phyloP scores from a whole-genome alignment of 2,329 filamentous ascomycete genomes.

The Shiraia sp. region DNA sequence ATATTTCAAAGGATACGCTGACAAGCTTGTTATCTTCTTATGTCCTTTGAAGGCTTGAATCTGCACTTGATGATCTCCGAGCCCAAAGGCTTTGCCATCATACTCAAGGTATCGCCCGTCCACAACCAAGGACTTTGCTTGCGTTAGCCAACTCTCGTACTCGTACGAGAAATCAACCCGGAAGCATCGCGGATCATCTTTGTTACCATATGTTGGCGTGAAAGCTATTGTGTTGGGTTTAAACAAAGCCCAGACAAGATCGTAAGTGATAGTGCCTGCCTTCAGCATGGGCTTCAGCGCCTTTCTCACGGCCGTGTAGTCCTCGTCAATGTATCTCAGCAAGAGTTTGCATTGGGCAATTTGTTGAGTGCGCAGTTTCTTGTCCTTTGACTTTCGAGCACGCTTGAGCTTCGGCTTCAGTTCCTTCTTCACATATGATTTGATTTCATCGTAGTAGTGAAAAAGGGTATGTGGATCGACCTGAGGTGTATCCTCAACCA shows the following conservation, averaged over 20 bases:
- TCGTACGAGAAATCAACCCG: constrained; percentile 78
- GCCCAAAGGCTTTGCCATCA: constrained; percentile 83
- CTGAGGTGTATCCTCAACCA: constrained; percentile 78
- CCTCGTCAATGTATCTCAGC: constrained; percentile 76
- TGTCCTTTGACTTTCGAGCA: constrained; percentile 64
- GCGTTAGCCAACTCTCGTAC: constrained; percentile 65
- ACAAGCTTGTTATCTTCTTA: constrained; percentile 77
- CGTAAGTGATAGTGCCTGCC: constrained; percentile 83
- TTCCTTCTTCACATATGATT: constrained; percentile 61
- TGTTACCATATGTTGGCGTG: constrained; percentile 73
- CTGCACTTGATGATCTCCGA: constrained; percentile 70
- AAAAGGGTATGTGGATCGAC: constrained; percentile 54
- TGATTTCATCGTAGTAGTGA: constrained; percentile 78
- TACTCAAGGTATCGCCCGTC: constrained; percentile 83
- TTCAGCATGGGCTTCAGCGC: constrained; percentile 79
- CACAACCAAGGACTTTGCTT: constrained; percentile 75
- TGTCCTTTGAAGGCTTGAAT: constrained; percentile 78
- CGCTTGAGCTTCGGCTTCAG: constrained; percentile 64
- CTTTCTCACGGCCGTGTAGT: constrained; percentile 78
- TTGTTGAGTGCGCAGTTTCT: constrained; percentile 62
- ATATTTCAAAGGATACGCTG: constrained; percentile 77
- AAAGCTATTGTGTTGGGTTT: constrained; percentile 84
- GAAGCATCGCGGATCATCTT: constrained; percentile 79
- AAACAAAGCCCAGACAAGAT: constrained; percentile 85
- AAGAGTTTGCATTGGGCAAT: constrained; percentile 71